Evolutionary conservation across 768 basidiomycete genomes (phyloP).

Genomic region (Stropharia rugosoannulata): DNA sequence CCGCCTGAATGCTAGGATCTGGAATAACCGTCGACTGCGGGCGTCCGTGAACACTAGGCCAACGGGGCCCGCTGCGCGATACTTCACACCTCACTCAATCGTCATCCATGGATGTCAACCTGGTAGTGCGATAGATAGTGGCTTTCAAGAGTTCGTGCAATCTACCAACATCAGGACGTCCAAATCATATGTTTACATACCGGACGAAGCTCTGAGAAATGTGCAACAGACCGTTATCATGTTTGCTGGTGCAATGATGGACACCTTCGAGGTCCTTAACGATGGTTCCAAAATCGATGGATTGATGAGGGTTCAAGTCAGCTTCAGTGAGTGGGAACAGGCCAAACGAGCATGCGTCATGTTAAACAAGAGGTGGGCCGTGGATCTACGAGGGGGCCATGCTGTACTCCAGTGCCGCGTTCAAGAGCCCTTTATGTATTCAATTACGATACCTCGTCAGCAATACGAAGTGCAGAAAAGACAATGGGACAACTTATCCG

Average conservation of each 20-base stretch:
- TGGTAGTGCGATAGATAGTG: conserved; percentile 21
- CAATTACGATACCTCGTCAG: conserved; percentile 41
- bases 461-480: conserved; percentile 52
- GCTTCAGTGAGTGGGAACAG: conserved; percentile 49
- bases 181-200: conserved; percentile 7
- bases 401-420: conserved; percentile 38
- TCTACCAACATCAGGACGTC: conserved; percentile 11
- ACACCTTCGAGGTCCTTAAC: conserved; percentile 14
- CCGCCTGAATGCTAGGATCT: conserved; percentile 33
- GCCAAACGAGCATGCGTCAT: conserved; percentile 38
- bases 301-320: conserved; percentile 32
- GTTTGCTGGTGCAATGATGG: conserved; percentile 12
- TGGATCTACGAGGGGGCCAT: conserved; percentile 21
- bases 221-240: conserved; percentile 6
- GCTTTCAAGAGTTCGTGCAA: conserved; percentile 27
- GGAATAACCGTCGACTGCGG: conserved; percentile 43
- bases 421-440: conserved; percentile 50
- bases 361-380: conserved; percentile 28
- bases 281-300: conserved; percentile 7
- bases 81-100: conserved; percentile 28
- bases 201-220: conserved; percentile 2
- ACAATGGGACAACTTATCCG: conserved; percentile 46
- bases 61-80: conserved; percentile 11
- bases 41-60: conserved; percentile 43
- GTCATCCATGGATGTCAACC: conserved; percentile 43